Base-by-base conservation (phyloP, 2,329 filamentous ascomycete genomes). In the Bipolaris cookei region DNA sequence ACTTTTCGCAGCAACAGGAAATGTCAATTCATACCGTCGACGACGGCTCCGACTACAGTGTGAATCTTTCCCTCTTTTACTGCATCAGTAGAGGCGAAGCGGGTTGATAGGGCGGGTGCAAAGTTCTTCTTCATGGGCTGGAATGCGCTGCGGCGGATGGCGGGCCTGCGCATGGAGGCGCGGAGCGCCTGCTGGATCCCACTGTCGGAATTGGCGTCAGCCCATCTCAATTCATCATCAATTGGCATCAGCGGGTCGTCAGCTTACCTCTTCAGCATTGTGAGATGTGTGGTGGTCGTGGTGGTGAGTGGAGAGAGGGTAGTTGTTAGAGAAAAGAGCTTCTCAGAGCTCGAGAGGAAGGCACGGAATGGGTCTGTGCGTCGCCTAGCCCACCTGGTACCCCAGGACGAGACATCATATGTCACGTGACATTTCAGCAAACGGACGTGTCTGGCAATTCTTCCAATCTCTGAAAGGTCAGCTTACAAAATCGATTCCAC, bases 1-100 rank as follows among this genome's bases (percentile, higher is more conserved):
- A 55, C 68, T 75, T 76, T 76, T 71, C 59, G 13, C 6, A 56
- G 90, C 21, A 84, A 43, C 25, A 30, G 44, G n/a, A 51, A 34
- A 21, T 5, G 18, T 6, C 4, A 6, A 6, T 2, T 52, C 53
- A 1, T 85, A 96, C 92, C 92, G 84, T 98, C 95, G 76, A 98
- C 95, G 80, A 98, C 93, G 84, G 95, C 94, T 90, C 95, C 84
- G 51, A 97, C 97, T 81, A 97, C 93, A 84, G 92, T 83, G 79
- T 86, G 83, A 77, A 88, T 84, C 81, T 85, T 88, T 77, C 88
- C 88, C 78, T 83, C 78, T 69, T 80, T 79, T 55, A 76, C 72
- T 56, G 82, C 75, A 67, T 86, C 83, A 67, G 85, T 84, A 76
- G 81, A 85, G 72, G 87, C 87, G 76, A 85, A 86, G 71, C 87